phyloP scores from a whole-genome alignment of 2,329 filamentous ascomycete genomes.

The Cadophora sp. region DNA sequence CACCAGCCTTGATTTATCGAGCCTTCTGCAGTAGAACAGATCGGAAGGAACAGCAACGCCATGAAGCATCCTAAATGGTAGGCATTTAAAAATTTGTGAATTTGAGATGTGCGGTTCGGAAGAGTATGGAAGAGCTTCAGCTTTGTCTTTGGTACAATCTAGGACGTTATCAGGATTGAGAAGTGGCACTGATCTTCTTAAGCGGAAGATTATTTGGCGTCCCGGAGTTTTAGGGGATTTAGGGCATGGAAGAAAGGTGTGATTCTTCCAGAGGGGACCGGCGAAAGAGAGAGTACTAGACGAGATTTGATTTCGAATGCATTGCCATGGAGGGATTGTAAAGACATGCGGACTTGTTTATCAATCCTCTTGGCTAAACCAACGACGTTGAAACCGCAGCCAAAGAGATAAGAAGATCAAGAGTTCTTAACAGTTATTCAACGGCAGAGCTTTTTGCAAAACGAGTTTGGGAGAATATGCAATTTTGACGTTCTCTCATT shows the following conservation, averaged over 20 bases:
- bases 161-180: constrained; percentile 4
- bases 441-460: too few relatives aligned
- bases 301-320: too few relatives aligned
- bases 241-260: neutral
- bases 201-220: neutral
- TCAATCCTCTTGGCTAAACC: too few relatives aligned
- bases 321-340: too few relatives aligned
- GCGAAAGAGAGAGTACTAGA: constrained; percentile 10
- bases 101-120: neutral
- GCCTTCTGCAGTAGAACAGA: neutral
- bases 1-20: neutral
- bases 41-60: constrained; percentile 2
- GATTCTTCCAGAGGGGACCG: neutral
- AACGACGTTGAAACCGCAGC: too few relatives aligned
- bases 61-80: constrained; percentile 3
- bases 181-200: neutral
- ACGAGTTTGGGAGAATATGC: too few relatives aligned
- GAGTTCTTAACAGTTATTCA: too few relatives aligned
- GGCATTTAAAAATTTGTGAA: neutral
- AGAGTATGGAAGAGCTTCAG: neutral
- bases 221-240: neutral
- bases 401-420: too few relatives aligned
- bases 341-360: too few relatives aligned
- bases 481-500: too few relatives aligned
- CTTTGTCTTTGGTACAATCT: neutral